Evolutionary conservation across 1,284 basidiomycete genomes (phyloP), one percentile per base, ranked within the genome.

Genomic region (Vanrija sp.): DNA sequence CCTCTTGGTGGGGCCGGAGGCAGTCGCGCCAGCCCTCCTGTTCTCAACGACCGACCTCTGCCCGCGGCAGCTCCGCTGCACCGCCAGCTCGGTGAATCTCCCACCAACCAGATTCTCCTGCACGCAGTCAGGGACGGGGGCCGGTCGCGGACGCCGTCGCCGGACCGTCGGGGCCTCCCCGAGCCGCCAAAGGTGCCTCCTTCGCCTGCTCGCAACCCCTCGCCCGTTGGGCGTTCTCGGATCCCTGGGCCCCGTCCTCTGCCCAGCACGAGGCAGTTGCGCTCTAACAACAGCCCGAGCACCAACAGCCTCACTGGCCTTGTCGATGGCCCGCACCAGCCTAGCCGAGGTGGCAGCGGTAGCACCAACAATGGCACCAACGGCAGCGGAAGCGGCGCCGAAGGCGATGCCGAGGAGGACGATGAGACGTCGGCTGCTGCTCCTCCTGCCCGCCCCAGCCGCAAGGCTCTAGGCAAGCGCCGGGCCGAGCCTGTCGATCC

Each of bases 381-480:
- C 38, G 44, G 41, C 25, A 54, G 41, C 44, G 53, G 53, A 19
- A 49, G 41, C 37, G 41, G 39, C 4, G 18, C 18, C 41, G 52
- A 52, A 7, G 46, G 20, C 18, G 37, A 45, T 9, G 24, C 25
- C 8, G 51, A 57, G 14, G 56, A 35, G 2, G 53, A 57, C n/a
- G 66, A 63, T 0, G 60, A 62, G 2, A 66, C 61, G 10, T 60
- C 61, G 7, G 62, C 64, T 16, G 51, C 52, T 6, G 55, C 60
- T 18, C 56, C 55, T 16, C 67, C 68, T 8, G 20, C 54, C 10
- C 66, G 67, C 31, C 75, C 75, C 0, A 69, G 65, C 53, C 54
- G 69, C 25, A 76, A 75, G 48, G 75, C 75, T 18, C 53, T 76
- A 9, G 75, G 75, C 43, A 76, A 76, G 56, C 60, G 75, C 8